Conservation (phyloP, 139 green algal species). For the Astrephomene gubernaculifera region DNA sequence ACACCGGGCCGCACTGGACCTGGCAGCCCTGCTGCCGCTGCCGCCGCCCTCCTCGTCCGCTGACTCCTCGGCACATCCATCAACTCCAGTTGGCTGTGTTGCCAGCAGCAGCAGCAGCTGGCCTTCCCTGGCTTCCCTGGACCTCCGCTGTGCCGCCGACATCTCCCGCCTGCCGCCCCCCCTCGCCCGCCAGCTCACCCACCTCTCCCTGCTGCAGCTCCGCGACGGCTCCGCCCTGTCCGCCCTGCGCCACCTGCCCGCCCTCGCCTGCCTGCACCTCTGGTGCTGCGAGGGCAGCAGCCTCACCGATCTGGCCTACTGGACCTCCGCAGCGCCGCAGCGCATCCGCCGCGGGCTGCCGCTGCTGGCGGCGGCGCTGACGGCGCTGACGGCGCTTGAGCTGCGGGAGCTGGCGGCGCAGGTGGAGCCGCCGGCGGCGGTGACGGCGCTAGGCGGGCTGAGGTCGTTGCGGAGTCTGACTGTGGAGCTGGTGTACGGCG, state of each 20-base stretch:
- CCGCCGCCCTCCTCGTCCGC: no score
- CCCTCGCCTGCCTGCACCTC: not conserved
- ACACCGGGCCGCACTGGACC: not conserved
- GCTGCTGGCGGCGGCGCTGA: conserved; percentile 9
- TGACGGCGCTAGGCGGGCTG: not conserved
- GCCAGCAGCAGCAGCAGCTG: not conserved
- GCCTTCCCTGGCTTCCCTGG: not conserved
- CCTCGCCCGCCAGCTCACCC: not conserved
- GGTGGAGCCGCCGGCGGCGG: conserved; percentile 12
- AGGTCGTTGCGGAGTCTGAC: not conserved
- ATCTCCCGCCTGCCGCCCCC: not conserved
- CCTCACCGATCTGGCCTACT: not conserved
- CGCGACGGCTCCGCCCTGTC: not conserved
- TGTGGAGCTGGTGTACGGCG: not conserved
- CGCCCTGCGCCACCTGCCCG: not conserved
- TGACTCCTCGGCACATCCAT: no score
- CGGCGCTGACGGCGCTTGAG: not conserved
- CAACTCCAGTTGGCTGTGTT: no score
- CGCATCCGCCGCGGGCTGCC: conserved; percentile 5
- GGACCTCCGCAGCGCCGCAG: conserved; percentile 25
- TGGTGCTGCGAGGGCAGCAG: conserved; percentile 18
- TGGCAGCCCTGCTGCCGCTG: not conserved
- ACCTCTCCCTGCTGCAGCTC: conserved; percentile 17
- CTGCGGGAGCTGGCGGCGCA: conserved; percentile 14
- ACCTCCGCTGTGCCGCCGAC: not conserved